phyloP scores from a whole-genome alignment of 2,329 filamentous ascomycete genomes.

The Ascomycota sp. region DNA sequence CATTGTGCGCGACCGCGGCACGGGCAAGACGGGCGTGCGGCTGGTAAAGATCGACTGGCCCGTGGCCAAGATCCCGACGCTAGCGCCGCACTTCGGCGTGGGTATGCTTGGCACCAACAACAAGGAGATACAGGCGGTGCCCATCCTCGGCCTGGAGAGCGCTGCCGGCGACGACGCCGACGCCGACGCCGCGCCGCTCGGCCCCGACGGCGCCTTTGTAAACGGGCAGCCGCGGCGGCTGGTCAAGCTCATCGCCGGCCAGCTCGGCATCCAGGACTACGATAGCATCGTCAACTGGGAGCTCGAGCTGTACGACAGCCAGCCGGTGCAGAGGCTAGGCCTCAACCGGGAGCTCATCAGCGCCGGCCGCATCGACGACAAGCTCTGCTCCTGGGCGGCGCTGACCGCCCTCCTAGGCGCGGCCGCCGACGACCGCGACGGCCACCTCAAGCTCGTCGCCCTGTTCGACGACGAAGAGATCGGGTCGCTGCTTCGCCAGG shows the following conservation, averaged over 20 bases:
- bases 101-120: constrained; percentile 51
- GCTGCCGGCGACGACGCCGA: constrained; percentile 25
- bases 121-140: constrained; percentile 80
- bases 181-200: constrained; percentile 23
- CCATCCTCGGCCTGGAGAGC: constrained; percentile 77
- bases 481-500: constrained; percentile 74
- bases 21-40: constrained; percentile 58
- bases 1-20: constrained; percentile 50
- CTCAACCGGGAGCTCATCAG: constrained; percentile 89
- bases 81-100: constrained; percentile 84
- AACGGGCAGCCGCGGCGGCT: constrained; percentile 70
- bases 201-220: constrained; percentile 50
- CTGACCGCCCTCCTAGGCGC: constrained; percentile 63
- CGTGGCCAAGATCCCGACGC: constrained; percentile 75
- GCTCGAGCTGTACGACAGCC: constrained; percentile 79
- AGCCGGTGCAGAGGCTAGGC: constrained; percentile 67
- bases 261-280: constrained; percentile 54
- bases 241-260: constrained; percentile 59
- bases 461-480: constrained; percentile 97
- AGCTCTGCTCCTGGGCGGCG: constrained; percentile 87
- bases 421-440: constrained; percentile 27
- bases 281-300: constrained; percentile 84
- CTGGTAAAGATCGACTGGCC: constrained; percentile 89
- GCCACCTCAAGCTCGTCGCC: constrained; percentile 75
- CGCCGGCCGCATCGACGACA: constrained; percentile 88